Base-by-base conservation (phyloP, 2,329 filamentous ascomycete species). In the Nemania sp. region DNA sequence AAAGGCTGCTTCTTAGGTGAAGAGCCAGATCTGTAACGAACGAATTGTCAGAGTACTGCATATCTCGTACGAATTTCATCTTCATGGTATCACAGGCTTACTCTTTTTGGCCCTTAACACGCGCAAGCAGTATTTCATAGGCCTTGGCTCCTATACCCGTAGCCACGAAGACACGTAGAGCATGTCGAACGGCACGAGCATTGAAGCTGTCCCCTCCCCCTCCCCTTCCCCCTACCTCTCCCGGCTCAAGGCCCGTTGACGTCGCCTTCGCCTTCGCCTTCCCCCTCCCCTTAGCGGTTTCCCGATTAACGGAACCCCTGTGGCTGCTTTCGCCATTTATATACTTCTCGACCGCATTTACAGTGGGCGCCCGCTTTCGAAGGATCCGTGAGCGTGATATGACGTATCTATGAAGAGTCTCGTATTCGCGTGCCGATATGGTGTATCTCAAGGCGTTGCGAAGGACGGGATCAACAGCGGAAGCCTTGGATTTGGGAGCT, bases 381-480 rank as follows among this genome's bases (percentile, higher is more conserved):
- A 91, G 80, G 6, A 86, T 78, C 60, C 84, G 85, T 52, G 92
- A 91, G 54, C 91, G 89, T 68, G 92, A 93, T 58, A 96, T 86
- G 61, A 97, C 87, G 77, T 94, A 94, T 76, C 91, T 90, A 80
- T 97, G 93, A 20, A 98, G 87, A 0, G 91, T 83, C 73, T 93
- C 90, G 80, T 98, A 98, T 79, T 98, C 94, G 79, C 91, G 89
- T 49, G 93, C 90, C 6, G 89, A 91, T 77, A 94, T 93, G 66
- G 92, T 96, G 81, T 97, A 94, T 73, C 94, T 91, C 67, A 98
- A 85, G 51, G 93, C 90, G 79, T 96, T 97, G 80, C 93, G 92
- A 64, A 97, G 86, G 70, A 97, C 86, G 5, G 92, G 91, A 73
- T 95, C 92, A 67, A 80, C 78, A 43, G 80, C 74, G 3, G 62